Percentiles rank a stretch among this genome's conserved stretches.
Conservation (phyloP, 768 basidiomycete species). For the Scleroderma citrinum region DNA sequence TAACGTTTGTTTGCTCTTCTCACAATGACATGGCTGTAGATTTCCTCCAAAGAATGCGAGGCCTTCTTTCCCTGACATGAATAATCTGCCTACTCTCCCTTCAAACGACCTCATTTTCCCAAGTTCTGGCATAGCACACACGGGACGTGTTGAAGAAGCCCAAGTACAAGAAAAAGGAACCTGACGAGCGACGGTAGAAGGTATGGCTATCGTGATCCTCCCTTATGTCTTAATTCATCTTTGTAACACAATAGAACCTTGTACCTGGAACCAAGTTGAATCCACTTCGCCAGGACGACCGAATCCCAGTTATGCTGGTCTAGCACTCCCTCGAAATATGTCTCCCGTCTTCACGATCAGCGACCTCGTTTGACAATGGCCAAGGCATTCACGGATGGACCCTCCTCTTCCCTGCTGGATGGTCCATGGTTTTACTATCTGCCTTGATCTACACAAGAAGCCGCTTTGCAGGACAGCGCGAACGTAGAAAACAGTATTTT, state of each 20-base stretch:
- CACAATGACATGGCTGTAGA: slow-evolving; percentile 32
- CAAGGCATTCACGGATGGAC: slow-evolving; percentile 79
- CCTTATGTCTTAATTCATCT: not conserved
- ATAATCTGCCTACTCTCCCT: slow-evolving; percentile 19
- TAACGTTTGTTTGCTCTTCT: not conserved
- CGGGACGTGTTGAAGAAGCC: slow-evolving; percentile 54
- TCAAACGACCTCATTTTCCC: slow-evolving; percentile 41
- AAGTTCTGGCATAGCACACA: slow-evolving; percentile 50
- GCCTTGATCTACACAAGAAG: slow-evolving; percentile 82
- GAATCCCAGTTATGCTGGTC: slow-evolving; percentile 77
- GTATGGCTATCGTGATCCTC: slow-evolving; percentile 33
- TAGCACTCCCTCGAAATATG: slow-evolving; percentile 62
- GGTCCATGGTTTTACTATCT: slow-evolving; percentile 85
- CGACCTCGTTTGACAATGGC: slow-evolving; percentile 20
- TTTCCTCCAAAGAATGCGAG: slow-evolving; percentile 81
- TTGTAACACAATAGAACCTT: slow-evolving; percentile 42
- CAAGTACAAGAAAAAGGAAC: slow-evolving; percentile 72
- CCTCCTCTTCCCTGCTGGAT: slow-evolving; percentile 79
- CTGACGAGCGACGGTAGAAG: slow-evolving; percentile 77
- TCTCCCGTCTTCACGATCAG: slow-evolving; percentile 8
- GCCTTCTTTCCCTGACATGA: slow-evolving; percentile 23
- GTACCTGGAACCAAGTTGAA: slow-evolving; percentile 73
- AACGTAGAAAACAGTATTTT: slow-evolving; percentile 73
- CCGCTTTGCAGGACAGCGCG: slow-evolving; percentile 79
- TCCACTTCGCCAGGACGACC: slow-evolving; percentile 69